Base-by-base conservation (phyloP, 108 stramenopile genomes). In the Nitzschia putrida region DNA sequence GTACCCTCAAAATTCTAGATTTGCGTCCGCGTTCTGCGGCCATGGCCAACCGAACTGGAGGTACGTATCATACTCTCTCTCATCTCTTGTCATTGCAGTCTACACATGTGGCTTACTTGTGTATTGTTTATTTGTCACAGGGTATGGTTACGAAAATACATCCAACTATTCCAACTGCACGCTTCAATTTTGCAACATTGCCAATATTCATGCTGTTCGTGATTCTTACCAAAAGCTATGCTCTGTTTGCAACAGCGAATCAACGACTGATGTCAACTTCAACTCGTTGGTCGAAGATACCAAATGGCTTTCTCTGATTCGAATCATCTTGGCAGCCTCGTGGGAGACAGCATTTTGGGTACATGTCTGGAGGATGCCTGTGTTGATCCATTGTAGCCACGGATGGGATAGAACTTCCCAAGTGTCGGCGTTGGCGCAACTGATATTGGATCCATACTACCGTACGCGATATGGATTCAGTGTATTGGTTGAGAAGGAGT, bases 391-490 rank as follows among this genome's bases (percentile, higher is more conserved):
- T 72, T 99, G 99, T 65, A 91, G 88, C 57, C 96, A 99, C 70
- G 99, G 99, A 16, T 99, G 98, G 97, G 99, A 99, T 83, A 82
- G 99, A 25, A 99, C 99, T 0, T 80, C 91, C 11, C 99, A 99
- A 83, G 93, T 97, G 0, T 68, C 83, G 7, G 87, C 81, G 20
- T 63, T 99, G 58, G 90, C 97, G 0, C 93, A 98, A 76, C 70
- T 99, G 7, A 51, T 99, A n/a, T 68, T 99, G 42, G 98, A 99
- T 78, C 96, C 98, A 13, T 91, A 88, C 81, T 99, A 94, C 63
- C 84, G 99, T 29, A 98, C 98, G 8, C 68, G 90, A 42, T 77
- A 87, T 41, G 99, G 99, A 8, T 99, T 99, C 73, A 76, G 81
- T 57, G 80, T 85, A 20, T 80, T 99, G 21, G 86, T 99, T 8